phyloP scores from a whole-genome alignment of 2,329 filamentous ascomycete genomes.

The Cryphonectria nitschkei region DNA sequence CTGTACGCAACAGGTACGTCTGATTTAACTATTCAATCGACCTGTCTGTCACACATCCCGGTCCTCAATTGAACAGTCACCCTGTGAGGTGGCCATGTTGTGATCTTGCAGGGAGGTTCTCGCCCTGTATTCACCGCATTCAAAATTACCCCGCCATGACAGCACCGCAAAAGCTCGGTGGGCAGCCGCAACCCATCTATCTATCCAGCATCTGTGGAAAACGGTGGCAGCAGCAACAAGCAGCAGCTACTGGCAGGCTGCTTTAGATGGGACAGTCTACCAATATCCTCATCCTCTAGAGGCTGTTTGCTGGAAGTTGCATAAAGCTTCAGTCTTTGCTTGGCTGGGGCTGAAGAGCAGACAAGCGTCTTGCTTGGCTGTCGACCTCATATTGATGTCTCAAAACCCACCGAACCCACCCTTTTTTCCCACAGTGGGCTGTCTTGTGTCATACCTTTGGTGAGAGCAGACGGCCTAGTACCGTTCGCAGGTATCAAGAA shows the following conservation, averaged over 20 bases:
- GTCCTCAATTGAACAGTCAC: neutral
- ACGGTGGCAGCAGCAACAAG: no score
- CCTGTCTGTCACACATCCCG: neutral
- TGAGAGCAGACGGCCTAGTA: neutral
- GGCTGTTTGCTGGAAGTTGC: no score
- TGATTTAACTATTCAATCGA: neutral
- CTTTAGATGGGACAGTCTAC: no score
- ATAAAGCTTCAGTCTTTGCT: no score
- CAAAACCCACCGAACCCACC: conserved; percentile 8
- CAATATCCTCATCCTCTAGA: no score
- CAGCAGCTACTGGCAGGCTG: neutral
- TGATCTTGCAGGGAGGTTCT: neutral
- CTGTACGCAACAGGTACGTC: neutral
- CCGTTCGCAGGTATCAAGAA: conserved; percentile 1
- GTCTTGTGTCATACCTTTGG: conserved; percentile 19
- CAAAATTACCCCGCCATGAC: conserved; percentile 15
- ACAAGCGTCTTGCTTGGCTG: neutral
- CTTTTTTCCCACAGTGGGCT: conserved; percentile 10
- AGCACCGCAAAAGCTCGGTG: neutral
- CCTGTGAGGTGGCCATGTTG: neutral
- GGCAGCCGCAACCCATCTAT: neutral
- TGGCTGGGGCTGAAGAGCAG: neutral
- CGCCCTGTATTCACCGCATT: neutral
- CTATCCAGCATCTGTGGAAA: no score
- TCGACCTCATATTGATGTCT: conserved; percentile 13